Conservation (phyloP, 306 rosid species). For the Rosa chinensis region DNA sequence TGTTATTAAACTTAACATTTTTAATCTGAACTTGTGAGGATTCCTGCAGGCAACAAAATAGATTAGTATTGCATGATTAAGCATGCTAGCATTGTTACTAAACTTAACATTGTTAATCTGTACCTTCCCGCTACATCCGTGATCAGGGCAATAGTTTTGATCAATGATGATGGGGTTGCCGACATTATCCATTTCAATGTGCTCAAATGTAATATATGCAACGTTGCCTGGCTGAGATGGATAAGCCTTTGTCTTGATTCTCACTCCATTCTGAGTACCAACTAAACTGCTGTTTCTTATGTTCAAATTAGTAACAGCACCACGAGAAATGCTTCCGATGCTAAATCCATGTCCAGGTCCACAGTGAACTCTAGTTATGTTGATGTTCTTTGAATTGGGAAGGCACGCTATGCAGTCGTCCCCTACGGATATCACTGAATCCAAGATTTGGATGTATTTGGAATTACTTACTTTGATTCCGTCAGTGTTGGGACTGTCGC, state of each 20-base stretch:
- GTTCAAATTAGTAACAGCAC: not conserved
- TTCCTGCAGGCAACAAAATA: not conserved
- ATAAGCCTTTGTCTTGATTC: conserved; percentile 35
- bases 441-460: not conserved
- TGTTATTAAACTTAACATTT: conserved; percentile 4
- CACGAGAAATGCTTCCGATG: conserved; percentile 23
- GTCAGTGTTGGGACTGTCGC: conserved; percentile 27
- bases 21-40: conserved; percentile 16
- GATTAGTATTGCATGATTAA: not conserved
- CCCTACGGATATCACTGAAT: not conserved
- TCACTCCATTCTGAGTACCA: conserved; percentile 33
- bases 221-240: conserved; percentile 9
- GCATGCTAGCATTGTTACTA: not conserved
- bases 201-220: conserved; percentile 4
- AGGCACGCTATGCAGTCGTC: conserved; percentile 28
- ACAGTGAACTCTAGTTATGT: conserved; percentile 13
- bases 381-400: not conserved
- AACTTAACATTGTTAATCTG: conserved; percentile 13
- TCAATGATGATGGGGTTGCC: conserved; percentile 33
- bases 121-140: conserved; percentile 9
- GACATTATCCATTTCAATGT: conserved; percentile 18
- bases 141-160: conserved; percentile 32
- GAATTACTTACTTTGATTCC: conserved; percentile 3
- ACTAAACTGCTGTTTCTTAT: conserved; percentile 10
- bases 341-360: conserved; percentile 44